Evolutionary conservation across 1,284 basidiomycete species (phyloP), one percentile per base, ranked within the genome.

Genomic region (Puccinia hordei): DNA sequence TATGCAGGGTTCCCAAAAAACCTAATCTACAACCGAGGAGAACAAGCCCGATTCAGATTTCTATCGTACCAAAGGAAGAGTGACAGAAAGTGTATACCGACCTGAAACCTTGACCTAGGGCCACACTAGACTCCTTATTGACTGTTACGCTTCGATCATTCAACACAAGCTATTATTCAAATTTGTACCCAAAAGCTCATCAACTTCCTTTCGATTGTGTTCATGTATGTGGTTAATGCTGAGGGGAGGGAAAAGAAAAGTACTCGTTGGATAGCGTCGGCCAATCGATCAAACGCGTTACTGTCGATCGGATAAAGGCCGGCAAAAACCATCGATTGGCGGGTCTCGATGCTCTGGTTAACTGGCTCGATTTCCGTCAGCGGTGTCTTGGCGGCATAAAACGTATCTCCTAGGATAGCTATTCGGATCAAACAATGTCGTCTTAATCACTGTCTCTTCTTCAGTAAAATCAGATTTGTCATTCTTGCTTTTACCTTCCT

Each of bases 311-410:
- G 97, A 85, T 95, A 99, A 69, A 98, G 89, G 49, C 97, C 96
- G 0, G 97, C 95, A 84, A 92, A 99, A 22, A 98, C 95, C 95
- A 98, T 99, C 0, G 95, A 92, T 87, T 96, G 95, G 44, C 93
- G 90, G 22, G 93, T 92, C 84, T 93, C 91, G 87, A 98, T 98
- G 0, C 93, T 94, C 17, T 35, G 59, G n/a, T 93, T 91, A 86
- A 99, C 89, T 0, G 95, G 90, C 71, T 93, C 90, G 4, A 96
- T 92, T 10, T 88, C 87, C 15, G 69, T 38, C 22, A 38, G 38
- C 53, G 49, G 76, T 79, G 90, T 89, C n/a, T 92, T 91, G 2
- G 90, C 88, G 38, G 89, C 90, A 85, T 95, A 90, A 80, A 99
- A 89, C 0, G 97, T 99, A 85, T 99, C 97, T 49, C 97, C 97